These are phyloP conservation scores for Ochetophila trinervis DNA, from an alignment of 306 rosid genomes.

Conservation along the genomic window DNA sequence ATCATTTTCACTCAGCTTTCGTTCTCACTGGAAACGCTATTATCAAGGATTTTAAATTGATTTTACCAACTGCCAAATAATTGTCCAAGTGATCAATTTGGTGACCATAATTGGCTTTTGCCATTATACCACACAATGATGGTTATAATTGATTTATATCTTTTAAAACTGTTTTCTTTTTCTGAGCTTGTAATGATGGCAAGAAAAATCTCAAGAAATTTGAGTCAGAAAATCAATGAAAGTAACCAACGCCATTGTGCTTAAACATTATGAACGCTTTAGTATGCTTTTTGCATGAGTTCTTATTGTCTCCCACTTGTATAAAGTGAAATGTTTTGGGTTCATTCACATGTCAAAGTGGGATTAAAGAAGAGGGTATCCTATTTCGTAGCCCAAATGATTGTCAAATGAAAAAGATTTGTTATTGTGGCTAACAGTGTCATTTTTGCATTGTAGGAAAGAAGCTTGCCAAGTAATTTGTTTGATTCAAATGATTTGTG, in stretches of 20 bases:
- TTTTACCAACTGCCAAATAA: no score
- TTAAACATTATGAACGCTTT: no score
- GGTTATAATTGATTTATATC: background rate
- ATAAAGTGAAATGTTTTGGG: background rate
- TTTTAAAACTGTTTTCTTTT: background rate
- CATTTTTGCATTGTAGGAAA: constrained; percentile 46
- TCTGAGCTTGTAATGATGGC: background rate
- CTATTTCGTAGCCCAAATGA: background rate
- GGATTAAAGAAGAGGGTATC: background rate
- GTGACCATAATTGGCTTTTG: no score
- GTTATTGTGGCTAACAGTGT: constrained; percentile 10
- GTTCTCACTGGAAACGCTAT: no score
- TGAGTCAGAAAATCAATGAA: background rate
- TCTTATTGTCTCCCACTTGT: no score
- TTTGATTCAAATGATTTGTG: constrained; percentile 16
- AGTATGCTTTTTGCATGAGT: no score
- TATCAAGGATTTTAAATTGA: no score
- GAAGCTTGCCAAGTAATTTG: constrained; percentile 43
- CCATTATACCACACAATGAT: constrained; percentile 3
- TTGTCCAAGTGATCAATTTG: no score
- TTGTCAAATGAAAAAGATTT: background rate
- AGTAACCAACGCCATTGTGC: background rate
- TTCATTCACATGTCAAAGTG: background rate
- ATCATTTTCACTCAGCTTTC: no score
- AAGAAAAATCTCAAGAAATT: background rate